A percentile compares a stretch with the other conserved stretches of the same genome.
phyloP scores from a whole-genome alignment of 169 alveolate genomes.

The Plasmodium vivax region DNA sequence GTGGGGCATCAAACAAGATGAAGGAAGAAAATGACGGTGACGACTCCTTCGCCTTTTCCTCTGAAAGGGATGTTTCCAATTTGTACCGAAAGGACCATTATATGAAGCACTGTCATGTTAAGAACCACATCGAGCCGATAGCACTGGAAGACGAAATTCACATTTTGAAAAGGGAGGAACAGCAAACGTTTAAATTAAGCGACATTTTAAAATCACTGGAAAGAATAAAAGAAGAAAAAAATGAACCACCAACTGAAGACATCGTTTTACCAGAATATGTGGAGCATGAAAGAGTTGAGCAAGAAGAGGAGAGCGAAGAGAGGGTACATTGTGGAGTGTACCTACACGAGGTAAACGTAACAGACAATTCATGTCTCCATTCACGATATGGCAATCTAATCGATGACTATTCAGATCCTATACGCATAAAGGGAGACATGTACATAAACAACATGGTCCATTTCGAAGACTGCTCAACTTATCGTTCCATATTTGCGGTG shows the following conservation, averaged over 20 bases:
- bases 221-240: constrained; percentile 27
- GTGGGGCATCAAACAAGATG: neutral
- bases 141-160: constrained; percentile 66
- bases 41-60: neutral
- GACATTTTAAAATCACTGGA: constrained; percentile 62
- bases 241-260: constrained; percentile 1
- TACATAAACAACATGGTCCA: constrained; percentile 27
- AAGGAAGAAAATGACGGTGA: neutral
- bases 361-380: constrained; percentile 22
- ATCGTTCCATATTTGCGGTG: constrained; percentile 18
- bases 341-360: constrained; percentile 68
- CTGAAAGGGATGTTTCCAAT: constrained; percentile 10
- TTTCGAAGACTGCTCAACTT: constrained; percentile 47
- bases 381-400: neutral
- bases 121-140: constrained; percentile 56
- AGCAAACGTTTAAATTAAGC: constrained; percentile 32
- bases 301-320: neutral
- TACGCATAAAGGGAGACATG: constrained; percentile 55
- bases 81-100: constrained; percentile 49
- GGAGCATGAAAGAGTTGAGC: constrained; percentile 2
- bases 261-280: constrained; percentile 34
- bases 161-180: constrained; percentile 38
- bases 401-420: constrained; percentile 10
- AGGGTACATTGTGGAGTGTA: constrained; percentile 44
- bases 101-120: constrained; percentile 70